Percentiles rank a stretch among this genome's conserved stretches.
These are phyloP conservation scores for Rutstroemia sydowiana DNA, from an alignment of 2,329 filamentous ascomycete genomes.

Conservation along the genomic window DNA sequence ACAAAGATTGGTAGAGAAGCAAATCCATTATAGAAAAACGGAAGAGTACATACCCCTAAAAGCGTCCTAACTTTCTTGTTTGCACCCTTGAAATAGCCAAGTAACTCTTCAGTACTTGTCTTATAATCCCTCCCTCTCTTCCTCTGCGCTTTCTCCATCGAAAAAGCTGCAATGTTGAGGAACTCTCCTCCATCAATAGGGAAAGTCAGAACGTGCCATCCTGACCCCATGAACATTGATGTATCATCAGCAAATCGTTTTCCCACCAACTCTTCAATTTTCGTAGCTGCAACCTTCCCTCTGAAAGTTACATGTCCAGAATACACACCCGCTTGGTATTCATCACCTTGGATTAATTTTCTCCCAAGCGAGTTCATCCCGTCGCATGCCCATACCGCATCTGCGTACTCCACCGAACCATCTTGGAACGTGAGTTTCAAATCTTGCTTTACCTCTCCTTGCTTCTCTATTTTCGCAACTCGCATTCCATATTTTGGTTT, in stretches of 20 bases:
- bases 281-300: constrained; percentile 2
- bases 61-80: constrained; percentile 6
- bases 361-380: constrained; percentile 13
- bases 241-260: constrained; percentile 9
- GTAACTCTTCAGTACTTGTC: constrained; percentile 9
- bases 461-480: constrained; percentile 1
- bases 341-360: constrained; percentile 9
- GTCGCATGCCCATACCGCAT: constrained; percentile 13
- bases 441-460: neutral
- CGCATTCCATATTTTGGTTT: constrained; percentile 8
- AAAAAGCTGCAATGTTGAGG: constrained; percentile 11
- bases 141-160: constrained; percentile 8
- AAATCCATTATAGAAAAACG: neutral
- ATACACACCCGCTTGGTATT: constrained; percentile 9
- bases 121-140: constrained; percentile 11
- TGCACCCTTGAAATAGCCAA: constrained; percentile 10
- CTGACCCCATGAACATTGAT: constrained; percentile 12
- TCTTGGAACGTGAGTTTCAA: constrained; percentile 10
- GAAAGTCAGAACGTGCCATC: constrained; percentile 10
- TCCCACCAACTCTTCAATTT: constrained; percentile 6
- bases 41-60: constrained; percentile 4
- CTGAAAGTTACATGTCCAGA: constrained; percentile 8
- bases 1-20: neutral
- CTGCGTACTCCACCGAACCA: constrained; percentile 5
- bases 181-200: constrained; percentile 5